Evolutionary conservation across 2,329 filamentous ascomycete species (phyloP), one percentile per base, ranked within the genome.

Genomic region (Trichoderma atroviride): DNA sequence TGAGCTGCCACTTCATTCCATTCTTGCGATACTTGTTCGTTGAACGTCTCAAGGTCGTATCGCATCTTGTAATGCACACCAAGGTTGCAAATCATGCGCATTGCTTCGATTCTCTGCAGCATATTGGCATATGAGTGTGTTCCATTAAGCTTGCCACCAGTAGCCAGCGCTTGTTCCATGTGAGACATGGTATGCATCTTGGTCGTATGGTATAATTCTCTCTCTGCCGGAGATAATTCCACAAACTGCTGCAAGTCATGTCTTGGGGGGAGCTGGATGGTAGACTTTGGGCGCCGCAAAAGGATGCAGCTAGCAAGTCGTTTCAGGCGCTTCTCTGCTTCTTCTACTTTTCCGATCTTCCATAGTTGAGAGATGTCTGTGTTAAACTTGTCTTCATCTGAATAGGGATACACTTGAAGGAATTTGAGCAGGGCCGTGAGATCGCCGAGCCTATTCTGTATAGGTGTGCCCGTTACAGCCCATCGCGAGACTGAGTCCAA

Each of bases 391-490:
- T 74, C 79, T 0, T 72, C 69, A 10, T 83, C 77, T 5, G 77
- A 71, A 68, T 83, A 84, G 0, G 83, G 83, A 70, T 80, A 74
- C 0, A 77, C 77, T 10, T 75, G 74, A 24, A 85, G 73, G 62
- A 84, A 85, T 16, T 78, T 78, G 0, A 86, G 72, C 0, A 85
- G 74, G 3, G 77, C 75, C 0, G 78, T 74, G 10, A 86, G 74
- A 68, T 85, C 84, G 1, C 72, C 74, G 0, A 83, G 74, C 1
- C 73, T 73, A 68, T 85, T 86, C 65, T 85, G 83, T 2, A 86
- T 81, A 0, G 84, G 83, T 0, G 83, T 85, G 1, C 83, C 83
- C 0, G 82, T 84, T 1, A 86, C 78, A 1, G 79, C 81, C 83
- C 83, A 85, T 9, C 83, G 77, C 1, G 75, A 76, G 24, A 74